phyloP scores from a whole-genome alignment of 768 basidiomycete species.

The Xerocomellus dryophilus region DNA sequence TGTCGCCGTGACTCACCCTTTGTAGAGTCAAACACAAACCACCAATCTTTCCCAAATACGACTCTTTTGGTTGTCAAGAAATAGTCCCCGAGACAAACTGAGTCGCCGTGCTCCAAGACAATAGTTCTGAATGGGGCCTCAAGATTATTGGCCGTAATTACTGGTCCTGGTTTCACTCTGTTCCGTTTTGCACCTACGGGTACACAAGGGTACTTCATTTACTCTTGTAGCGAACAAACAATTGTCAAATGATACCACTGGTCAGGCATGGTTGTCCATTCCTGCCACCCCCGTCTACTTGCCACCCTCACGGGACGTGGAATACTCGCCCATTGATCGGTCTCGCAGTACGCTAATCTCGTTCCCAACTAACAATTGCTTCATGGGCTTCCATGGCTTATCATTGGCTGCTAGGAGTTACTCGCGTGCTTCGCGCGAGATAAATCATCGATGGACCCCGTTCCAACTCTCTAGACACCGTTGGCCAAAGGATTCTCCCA shows the following conservation, averaged over 20 bases:
- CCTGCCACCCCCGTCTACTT: neutral
- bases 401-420: constrained; percentile 17
- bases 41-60: constrained; percentile 3
- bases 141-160: neutral
- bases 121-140: neutral
- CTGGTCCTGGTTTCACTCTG: constrained; percentile 19
- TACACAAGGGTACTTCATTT: neutral
- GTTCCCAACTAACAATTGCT: constrained; percentile 14
- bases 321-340: constrained; percentile 4
- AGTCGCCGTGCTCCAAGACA: neutral
- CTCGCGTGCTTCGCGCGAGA: constrained; percentile 23
- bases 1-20: constrained; percentile 20
- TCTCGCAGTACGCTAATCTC: constrained; percentile 29
- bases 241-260: neutral
- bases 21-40: constrained; percentile 5
- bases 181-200: constrained; percentile 1
- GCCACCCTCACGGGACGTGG: constrained; percentile 1
- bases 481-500: constrained; percentile 20
- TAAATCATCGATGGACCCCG: constrained; percentile 5
- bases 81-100: neutral
- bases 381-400: constrained; percentile 15
- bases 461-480: constrained; percentile 3
- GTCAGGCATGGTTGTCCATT: neutral
- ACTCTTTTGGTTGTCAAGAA: neutral
- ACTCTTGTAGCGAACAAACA: constrained; percentile 8